These are phyloP conservation scores for Epichloe brachyelytri DNA, from an alignment of 2,329 filamentous ascomycete species.

Conservation along the genomic window DNA sequence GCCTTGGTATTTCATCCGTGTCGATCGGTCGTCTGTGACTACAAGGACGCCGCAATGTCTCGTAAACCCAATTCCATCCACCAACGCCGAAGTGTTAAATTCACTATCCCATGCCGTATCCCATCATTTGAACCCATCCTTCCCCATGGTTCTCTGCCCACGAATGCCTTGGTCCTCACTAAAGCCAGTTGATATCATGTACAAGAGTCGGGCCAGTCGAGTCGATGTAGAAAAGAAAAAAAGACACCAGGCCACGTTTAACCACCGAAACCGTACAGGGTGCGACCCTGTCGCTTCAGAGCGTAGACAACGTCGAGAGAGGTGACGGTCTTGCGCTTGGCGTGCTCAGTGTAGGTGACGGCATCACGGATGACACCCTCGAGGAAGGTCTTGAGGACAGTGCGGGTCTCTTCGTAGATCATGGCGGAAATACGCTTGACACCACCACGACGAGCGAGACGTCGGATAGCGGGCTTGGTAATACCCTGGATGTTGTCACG, in stretches of 20 bases:
- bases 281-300: slow-evolving; percentile 57
- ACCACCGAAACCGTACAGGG: slow-evolving; percentile 83
- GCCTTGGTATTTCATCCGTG: slow-evolving; percentile 7
- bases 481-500: slow-evolving; percentile 99
- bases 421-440: slow-evolving; percentile 99
- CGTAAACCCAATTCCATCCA: slow-evolving; percentile 3
- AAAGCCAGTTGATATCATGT: slow-evolving; percentile 1
- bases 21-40: slow-evolving; percentile 20
- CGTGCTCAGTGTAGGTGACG: slow-evolving; percentile 68
- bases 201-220: slow-evolving; percentile 1
- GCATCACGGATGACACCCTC: slow-evolving; percentile 65
- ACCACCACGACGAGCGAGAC: slow-evolving; percentile 98
- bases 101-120: slow-evolving; percentile 17
- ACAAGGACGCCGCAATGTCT: slow-evolving; percentile 17
- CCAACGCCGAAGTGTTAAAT: slow-evolving; percentile 5
- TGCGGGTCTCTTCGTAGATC: slow-evolving; percentile 70
- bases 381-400: slow-evolving; percentile 67
- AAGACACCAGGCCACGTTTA: slow-evolving; percentile 30
- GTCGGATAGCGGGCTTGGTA: slow-evolving; percentile 95
- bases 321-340: slow-evolving; percentile 70
- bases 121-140: slow-evolving; percentile 7
- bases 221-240: not conserved
- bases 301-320: slow-evolving; percentile 56
- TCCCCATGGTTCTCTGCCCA: not conserved
- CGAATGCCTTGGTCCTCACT: not conserved